Base-by-base conservation (phyloP, 1,284 basidiomycete species). In the Garcileccinum viscosum region DNA sequence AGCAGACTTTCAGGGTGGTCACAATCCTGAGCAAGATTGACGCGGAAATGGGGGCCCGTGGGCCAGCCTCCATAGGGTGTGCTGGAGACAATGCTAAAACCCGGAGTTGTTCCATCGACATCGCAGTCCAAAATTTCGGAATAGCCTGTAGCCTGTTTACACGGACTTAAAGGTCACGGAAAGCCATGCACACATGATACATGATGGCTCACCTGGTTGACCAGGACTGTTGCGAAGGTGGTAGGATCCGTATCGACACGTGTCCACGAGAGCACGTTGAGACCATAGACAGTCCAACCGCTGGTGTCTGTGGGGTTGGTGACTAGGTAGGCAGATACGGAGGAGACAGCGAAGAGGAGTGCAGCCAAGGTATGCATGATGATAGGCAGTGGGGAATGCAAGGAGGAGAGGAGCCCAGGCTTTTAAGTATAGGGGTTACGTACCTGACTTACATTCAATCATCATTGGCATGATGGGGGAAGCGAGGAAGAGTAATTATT, bases 161-260 rank as follows among this genome's bases (percentile, higher is more conserved):
- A 44, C n/a, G 42, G 42, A 44, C n/a, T 12, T 44, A 14, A 44
- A n/a, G 42, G n/a, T 14, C 15, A 50, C 24, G 47, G 27, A 27
- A 50, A 50, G 24, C 14, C 24, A 50, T 50, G 15, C 47, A 17
- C 47, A 24, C 24, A 50, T 17, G 47, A 50, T 50, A n/a, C n/a
- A n/a, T n/a, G 7, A 27, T 37, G 4, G 79, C 84, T 71, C 68
- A 87, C 93, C 78, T 84, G 80, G 81, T 94, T 93, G 74, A 84
- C 85, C 64, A 95, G 85, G 64, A 93, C 81, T 63, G 87, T 84
- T 15, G 90, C 88, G 80, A 95, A 95, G 82, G 87, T 93, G 65
- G 69, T 59, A 1, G 87, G 77, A 76, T 95, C 93, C 24, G 91
- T 91, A 69, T 69, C 69, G 70, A 93, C 93, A n/a, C 84, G 84